Evolutionary conservation across 345 rosid genomes (phyloP).

Genomic region (Cardiospermum halicacabum): DNA sequence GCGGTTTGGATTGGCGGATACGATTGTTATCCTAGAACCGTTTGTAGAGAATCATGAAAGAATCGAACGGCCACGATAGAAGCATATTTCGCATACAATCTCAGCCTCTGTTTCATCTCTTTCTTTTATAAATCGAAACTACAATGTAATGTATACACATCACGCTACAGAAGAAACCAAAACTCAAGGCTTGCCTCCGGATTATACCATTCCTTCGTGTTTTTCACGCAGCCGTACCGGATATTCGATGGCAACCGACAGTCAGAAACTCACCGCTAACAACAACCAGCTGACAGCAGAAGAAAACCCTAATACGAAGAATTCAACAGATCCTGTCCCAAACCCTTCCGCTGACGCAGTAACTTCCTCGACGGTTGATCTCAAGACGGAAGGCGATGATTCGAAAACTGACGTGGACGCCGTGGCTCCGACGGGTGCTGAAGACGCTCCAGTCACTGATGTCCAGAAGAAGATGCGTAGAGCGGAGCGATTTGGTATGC

Average conservation of each 20-base stretch:
- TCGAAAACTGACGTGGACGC: slow-evolving; percentile 22
- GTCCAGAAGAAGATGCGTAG: slow-evolving; percentile 81
- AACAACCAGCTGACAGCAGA: slow-evolving; percentile 15
- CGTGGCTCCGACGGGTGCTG: slow-evolving; percentile 21
- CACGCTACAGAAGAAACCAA: neutral
- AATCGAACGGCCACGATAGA: neutral
- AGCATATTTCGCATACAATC: neutral
- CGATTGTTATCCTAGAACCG: no score
- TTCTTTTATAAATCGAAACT: neutral
- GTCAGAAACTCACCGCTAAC: slow-evolving; percentile 26
- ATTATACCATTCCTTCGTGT: neutral
- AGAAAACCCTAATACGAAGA: slow-evolving; percentile 38
- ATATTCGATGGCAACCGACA: slow-evolving; percentile 36
- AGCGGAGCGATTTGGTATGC: slow-evolving; percentile 88
- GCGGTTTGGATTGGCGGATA: no score
- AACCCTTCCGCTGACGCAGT: slow-evolving; percentile 20
- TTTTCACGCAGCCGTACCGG: slow-evolving; percentile 6
- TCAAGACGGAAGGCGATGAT: slow-evolving; percentile 31
- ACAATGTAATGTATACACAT: no score
- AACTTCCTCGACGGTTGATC: slow-evolving; percentile 5
- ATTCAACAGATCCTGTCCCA: slow-evolving; percentile 30
- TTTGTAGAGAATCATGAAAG: neutral
- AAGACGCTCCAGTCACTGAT: slow-evolving; percentile 39
- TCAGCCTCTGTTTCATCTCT: neutral
- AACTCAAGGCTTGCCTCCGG: neutral